phyloP scores from a whole-genome alignment of 2,329 filamentous ascomycete genomes.

The Monilinia fructicola region DNA sequence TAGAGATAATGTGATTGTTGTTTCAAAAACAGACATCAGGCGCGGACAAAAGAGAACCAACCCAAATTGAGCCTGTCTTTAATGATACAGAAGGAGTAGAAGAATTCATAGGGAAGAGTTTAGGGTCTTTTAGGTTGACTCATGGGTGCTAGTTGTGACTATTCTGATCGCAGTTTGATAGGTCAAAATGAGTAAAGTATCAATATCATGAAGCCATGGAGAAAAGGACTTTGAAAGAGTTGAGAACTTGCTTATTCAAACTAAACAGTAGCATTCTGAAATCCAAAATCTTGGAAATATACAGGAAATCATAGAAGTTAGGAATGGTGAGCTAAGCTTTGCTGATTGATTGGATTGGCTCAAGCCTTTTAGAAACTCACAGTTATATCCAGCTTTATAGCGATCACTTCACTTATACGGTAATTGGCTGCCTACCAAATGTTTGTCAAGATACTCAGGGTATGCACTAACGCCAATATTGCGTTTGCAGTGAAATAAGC shows the following conservation, averaged over 20 bases:
- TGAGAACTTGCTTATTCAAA: background rate
- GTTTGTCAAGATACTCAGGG: too few species aligned
- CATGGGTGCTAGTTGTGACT: background rate
- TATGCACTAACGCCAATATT: background rate
- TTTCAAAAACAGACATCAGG: too few species aligned
- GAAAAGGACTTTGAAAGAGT: background rate
- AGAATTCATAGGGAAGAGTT: too few species aligned
- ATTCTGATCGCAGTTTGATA: background rate
- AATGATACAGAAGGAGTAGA: background rate
- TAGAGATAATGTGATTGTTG: too few species aligned
- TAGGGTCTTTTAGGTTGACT: background rate
- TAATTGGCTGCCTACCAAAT: too few species aligned
- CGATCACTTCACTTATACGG: background rate
- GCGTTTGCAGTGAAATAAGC: background rate
- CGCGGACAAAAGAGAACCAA: too few species aligned
- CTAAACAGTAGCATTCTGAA: background rate
- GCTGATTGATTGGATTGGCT: rapidly evolving
- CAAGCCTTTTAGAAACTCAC: background rate
- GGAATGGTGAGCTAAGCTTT: too few species aligned
- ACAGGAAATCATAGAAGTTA: background rate
- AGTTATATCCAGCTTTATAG: background rate
- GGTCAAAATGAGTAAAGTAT: background rate
- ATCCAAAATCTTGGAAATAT: background rate
- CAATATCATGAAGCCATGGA: background rate
- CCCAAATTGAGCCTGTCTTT: background rate